Evolutionary conservation across 2,329 filamentous ascomycete species (phyloP), one percentile per base, ranked within the genome.

Genomic region (Ustilaginoidea virens): DNA sequence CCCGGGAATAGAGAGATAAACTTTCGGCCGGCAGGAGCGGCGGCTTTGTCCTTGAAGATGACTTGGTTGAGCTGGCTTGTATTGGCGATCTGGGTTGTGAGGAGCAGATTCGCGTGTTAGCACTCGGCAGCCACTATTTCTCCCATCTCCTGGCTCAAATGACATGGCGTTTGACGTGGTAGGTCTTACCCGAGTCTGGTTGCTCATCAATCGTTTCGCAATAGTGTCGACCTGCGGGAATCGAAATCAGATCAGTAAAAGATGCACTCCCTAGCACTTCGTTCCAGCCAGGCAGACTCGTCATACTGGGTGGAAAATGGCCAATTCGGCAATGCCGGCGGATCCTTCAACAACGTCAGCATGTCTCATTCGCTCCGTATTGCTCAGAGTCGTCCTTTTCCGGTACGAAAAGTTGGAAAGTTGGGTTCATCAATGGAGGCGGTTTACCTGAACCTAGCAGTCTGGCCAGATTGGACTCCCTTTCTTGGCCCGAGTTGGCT

Each of bases 161-260:
- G 29, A 1, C 15, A 16, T 21, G 13, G 14, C 11, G 8, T 14
- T 17, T 4, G 7, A 21, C 14, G 8, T 16, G 10, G 27, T 19
- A 18, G 13, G 60, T 66, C 81, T 50, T 52, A 57, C 54, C 39
- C 49, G 49, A 37, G 73, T 74, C 55, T 92, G 79, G 60, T 98
- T 94, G 73, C 85, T 94, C 90, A 98, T 98, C 58, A 98, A 73
- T 43, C 90, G 82, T 69, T 98, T 98, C 39, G 90, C 87, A 47
- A 92, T 94, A 28, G 90, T 98, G 60, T 98, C 90, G 54, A 98
- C 82, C 80, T 87, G 36, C 9, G 25, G 12, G 23, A 23, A 36
- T 23, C 9, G n/a, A 12, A 7, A 17, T 27, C 17, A 25, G 22
- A 16, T 33, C 17, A 16, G 6, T n/a, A 11, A 4, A n/a, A n/a